Conservation (phyloP, 208 protist genomes). For the Leishmania aethiopica region DNA sequence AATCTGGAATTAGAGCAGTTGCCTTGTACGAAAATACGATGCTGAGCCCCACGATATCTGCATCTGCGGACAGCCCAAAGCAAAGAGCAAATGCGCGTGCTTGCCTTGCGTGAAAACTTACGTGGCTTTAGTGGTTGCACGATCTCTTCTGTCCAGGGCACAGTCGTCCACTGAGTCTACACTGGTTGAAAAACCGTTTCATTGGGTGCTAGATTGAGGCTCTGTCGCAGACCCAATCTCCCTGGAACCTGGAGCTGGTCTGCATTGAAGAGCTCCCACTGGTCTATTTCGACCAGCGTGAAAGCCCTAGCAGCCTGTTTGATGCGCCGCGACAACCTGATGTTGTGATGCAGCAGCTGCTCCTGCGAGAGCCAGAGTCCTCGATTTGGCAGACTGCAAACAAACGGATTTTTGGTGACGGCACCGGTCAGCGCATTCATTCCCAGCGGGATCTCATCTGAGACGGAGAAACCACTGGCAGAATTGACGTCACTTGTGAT, state of each 20-base stretch:
- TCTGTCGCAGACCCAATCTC: slow-evolving; percentile 59
- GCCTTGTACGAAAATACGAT: not conserved
- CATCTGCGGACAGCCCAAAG: not conserved
- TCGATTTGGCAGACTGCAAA: slow-evolving; percentile 58
- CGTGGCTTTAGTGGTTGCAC: not conserved
- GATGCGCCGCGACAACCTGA: slow-evolving; percentile 30
- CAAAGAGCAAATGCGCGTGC: not conserved
- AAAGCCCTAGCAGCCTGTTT: slow-evolving; percentile 39
- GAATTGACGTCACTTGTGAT: not conserved
- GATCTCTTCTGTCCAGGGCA: not conserved
- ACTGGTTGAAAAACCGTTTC: slow-evolving; percentile 35
- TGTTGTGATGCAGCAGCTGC: slow-evolving; percentile 70
- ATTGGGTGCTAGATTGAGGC: slow-evolving; percentile 12
- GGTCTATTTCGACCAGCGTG: slow-evolving; percentile 72
- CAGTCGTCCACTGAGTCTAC: slow-evolving; percentile 4
- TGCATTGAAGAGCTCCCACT: slow-evolving; percentile 89
- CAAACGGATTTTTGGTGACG: slow-evolving; percentile 69
- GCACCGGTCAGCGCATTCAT: slow-evolving; percentile 86
- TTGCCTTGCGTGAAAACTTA: not conserved
- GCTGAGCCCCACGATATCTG: not conserved
- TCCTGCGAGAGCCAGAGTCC: slow-evolving; percentile 88
- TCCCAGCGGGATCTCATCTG: slow-evolving; percentile 56
- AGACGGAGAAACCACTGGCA: not conserved
- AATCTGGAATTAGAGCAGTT: not conserved
- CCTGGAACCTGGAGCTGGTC: slow-evolving; percentile 86